These are phyloP conservation scores for Sonneratia alba DNA, from an alignment of 345 rosid species.

Conservation along the genomic window DNA sequence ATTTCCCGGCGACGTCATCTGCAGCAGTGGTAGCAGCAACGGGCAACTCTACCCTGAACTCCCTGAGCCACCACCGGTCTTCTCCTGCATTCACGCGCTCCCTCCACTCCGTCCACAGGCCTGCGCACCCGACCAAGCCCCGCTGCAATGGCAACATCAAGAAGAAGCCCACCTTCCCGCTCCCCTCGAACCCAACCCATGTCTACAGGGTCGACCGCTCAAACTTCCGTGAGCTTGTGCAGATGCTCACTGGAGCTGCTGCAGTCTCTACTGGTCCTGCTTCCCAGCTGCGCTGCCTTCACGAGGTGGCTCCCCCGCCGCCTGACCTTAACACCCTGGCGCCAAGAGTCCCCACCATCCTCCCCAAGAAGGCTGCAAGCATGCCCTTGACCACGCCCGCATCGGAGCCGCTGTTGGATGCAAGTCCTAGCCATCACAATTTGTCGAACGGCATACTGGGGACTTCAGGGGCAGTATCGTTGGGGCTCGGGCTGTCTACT, in stretches of 20 bases:
- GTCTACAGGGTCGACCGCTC: conserved; percentile 70
- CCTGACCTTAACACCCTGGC: conserved; percentile 12
- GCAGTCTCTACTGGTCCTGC: conserved; percentile 4
- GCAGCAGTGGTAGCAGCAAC: too few species aligned
- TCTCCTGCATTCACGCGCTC: background rate
- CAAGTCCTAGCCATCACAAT: too few species aligned
- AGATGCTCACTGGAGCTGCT: conserved; percentile 61
- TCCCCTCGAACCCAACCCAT: conserved; percentile 46
- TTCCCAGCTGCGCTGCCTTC: conserved; percentile 18
- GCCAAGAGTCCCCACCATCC: too few species aligned
- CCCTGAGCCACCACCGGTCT: background rate
- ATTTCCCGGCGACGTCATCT: background rate
- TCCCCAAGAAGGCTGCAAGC: too few species aligned
- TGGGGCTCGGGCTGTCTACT: conserved; percentile 5
- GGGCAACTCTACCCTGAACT: too few species aligned
- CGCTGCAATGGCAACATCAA: conserved; percentile 16
- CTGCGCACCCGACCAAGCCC: conserved; percentile 41
- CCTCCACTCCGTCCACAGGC: conserved; percentile 48
- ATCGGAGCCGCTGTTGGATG: too few species aligned
- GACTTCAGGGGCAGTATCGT: too few species aligned
- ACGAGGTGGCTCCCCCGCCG: conserved; percentile 35
- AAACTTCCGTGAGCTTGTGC: conserved; percentile 75
- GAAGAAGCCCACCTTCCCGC: conserved; percentile 45
- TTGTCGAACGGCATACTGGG: too few species aligned
- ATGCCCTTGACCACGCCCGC: too few species aligned